Base-by-base conservation (phyloP, 305 asterid genomes). In the Fraxinus xanthoxyloides region DNA sequence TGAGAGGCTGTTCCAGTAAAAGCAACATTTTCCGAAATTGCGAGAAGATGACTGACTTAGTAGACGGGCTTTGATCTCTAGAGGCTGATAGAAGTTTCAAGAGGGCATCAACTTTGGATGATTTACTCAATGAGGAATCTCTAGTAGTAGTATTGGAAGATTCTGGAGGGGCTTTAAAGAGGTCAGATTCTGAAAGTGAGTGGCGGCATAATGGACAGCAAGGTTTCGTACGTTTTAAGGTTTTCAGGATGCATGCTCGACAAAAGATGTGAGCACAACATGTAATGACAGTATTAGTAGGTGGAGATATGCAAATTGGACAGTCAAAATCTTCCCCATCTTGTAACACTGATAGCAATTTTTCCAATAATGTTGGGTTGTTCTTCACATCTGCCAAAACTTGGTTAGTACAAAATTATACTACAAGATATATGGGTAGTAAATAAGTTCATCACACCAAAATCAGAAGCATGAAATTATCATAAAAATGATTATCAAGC, bases 131-230 rank as follows among this genome's bases (percentile, higher is more conserved):
- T 13, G 90, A 70, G 21, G 89, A 80, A 23, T 77, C 85, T 67
- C 79, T 82, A 72, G 78, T 3, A 1, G 86, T 13, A n/a, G 87
- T 28, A 38, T 88, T 89, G 46, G 92, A 81, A 32, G 89, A 51
- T 59, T 91, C 92, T 15, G 91, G 89, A 35, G 94, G 95, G 78
- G 93, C 82, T 84, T 81, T 85, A 83, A 87, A 96, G 77, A 96
- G 93, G 84, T 96, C 96, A 1, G 97, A 90, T 85, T 90, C 97
- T 7, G 92, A 82, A 40, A 96, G 92, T 0, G 92, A 90, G 82
- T 88, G 91, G 76, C 99, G 98, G 87, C 99, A 96, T 90, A 94
- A 85, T 35, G 99, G 99, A 80, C 98, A 96, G 84, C 89, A 86
- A 36, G 95, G 82, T 73, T 92, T 90, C 3, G 89, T 85, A 43